These are phyloP conservation scores for Trichosporon ovoides DNA, from an alignment of 1,284 basidiomycete genomes.

Conservation along the genomic window DNA sequence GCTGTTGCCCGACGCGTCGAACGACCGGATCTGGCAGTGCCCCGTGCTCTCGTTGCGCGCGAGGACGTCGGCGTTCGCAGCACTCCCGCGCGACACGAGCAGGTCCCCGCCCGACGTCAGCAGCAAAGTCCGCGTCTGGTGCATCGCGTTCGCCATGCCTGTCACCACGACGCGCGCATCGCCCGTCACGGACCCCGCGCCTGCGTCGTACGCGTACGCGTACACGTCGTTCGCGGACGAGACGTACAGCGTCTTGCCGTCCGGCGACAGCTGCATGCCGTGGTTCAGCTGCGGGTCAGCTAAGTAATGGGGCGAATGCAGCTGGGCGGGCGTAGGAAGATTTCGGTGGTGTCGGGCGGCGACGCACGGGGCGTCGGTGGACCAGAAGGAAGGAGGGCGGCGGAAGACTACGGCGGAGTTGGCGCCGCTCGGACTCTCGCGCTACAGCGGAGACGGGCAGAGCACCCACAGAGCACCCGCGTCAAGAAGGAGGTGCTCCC, in stretches of 20 bases:
- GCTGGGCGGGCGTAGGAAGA: not conserved
- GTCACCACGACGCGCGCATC: not conserved
- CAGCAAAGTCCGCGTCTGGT: conserved; percentile 11
- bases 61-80: conserved; percentile 9
- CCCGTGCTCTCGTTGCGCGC: conserved; percentile 1
- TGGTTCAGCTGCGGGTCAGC: conserved; percentile 11
- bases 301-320: not conserved
- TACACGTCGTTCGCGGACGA: conserved; percentile 8
- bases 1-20: not conserved
- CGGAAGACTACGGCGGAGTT: too few relatives aligned
- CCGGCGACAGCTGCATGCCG: conserved; percentile 9
- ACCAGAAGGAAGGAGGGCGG: too few relatives aligned
- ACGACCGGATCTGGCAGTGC: conserved; percentile 16
- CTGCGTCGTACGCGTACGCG: conserved; percentile 7
- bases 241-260: conserved; percentile 10
- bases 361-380: too few relatives aligned
- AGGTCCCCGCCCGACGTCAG: conserved; percentile 5
- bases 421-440: too few relatives aligned
- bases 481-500: too few relatives aligned
- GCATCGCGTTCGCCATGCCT: conserved; percentile 11
- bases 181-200: not conserved
- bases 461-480: too few relatives aligned
- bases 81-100: conserved; percentile 15
- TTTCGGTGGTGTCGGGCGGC: too few relatives aligned
- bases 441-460: too few relatives aligned